Base-by-base conservation (phyloP, 2,329 filamentous ascomycete genomes). In the Apiospora sp. region DNA sequence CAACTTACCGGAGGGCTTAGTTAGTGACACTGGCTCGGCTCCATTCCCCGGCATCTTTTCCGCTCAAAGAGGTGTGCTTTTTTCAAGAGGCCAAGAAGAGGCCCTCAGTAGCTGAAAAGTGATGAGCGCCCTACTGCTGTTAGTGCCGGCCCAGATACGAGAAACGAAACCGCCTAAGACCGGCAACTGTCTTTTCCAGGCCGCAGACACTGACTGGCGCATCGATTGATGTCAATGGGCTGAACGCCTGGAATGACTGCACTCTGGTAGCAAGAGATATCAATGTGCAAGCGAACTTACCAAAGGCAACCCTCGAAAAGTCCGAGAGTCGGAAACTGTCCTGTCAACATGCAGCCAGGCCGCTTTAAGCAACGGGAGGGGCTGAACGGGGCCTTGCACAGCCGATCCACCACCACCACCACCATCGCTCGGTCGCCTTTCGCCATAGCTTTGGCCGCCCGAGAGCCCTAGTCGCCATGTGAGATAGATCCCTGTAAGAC, bases 121-220 rank as follows among this genome's bases (percentile, higher is more conserved):
- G 19, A 49, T 49, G 46, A 49, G 19, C 46, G 46, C n/a, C 27
- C 54, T 37, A 37, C 10, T 61, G 8, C 10, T 34, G 16, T 37
- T 61, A 61, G 54, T 61, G 54, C 12, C 19, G 30, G 51, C n/a
- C 51, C 51, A 58, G 14, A 58, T 34, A 58, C 51, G 51, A 58
- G 27, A 4, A 13, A 4, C 12, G 27, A 13, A 13, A 13, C 12
- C 0, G 24, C 24, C 5, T 54, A 16, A 14, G 49, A 54, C n/a
- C 49, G 2, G 49, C 49, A 14, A 14, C n/a, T 54, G 24, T 4
- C 13, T 54, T 16, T 34, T 14, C 44, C 1, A 43, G 44, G 16
- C 16, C 4, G 16, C 44, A 16, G 44, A 48, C 44, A 48, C 37
- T 41, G 7, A 22, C 16, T 48, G 16, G 4, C 16, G 46, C 22